These are phyloP conservation scores for Populus ilicifolia DNA, from an alignment of 345 rosid species.

Conservation along the genomic window DNA sequence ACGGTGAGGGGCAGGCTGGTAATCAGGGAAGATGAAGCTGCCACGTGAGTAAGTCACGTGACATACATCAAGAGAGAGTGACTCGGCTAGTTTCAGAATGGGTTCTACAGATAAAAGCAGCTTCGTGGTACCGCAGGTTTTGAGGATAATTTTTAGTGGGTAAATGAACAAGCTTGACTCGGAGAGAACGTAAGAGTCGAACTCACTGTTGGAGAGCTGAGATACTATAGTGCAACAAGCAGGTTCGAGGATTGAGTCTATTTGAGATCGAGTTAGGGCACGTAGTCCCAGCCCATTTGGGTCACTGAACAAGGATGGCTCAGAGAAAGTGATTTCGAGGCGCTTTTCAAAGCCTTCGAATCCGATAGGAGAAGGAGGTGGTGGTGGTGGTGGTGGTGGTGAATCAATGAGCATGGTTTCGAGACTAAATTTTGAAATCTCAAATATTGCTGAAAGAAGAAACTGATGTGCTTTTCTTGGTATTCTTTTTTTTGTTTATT, in stretches of 20 bases:
- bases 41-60: conserved; percentile 69
- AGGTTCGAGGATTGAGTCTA: conserved; percentile 54
- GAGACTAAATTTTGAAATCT: neutral
- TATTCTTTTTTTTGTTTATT: neutral
- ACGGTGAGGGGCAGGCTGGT: conserved; percentile 73
- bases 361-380: conserved; percentile 41
- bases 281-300: conserved; percentile 54
- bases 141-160: conserved; percentile 55
- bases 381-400: neutral
- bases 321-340: conserved; percentile 54
- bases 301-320: conserved; percentile 48
- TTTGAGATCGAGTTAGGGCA: conserved; percentile 41
- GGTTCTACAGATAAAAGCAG: conserved; percentile 57
- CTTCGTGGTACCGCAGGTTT: conserved; percentile 80
- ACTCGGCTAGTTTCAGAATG: conserved; percentile 39
- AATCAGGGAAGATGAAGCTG: conserved; percentile 68
- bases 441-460: neutral
- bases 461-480: neutral
- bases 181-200: conserved; percentile 79
- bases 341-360: conserved; percentile 82
- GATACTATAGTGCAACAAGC: conserved; percentile 69
- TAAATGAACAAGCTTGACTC: conserved; percentile 75
- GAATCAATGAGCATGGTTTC: conserved; percentile 22
- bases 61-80: conserved; percentile 42
- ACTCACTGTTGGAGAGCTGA: conserved; percentile 48